A percentile compares a stretch with the other conserved stretches of the same genome.
Evolutionary conservation across 2,329 filamentous ascomycete genomes (phyloP).

Genomic region (Herpomyces periplanetae): DNA sequence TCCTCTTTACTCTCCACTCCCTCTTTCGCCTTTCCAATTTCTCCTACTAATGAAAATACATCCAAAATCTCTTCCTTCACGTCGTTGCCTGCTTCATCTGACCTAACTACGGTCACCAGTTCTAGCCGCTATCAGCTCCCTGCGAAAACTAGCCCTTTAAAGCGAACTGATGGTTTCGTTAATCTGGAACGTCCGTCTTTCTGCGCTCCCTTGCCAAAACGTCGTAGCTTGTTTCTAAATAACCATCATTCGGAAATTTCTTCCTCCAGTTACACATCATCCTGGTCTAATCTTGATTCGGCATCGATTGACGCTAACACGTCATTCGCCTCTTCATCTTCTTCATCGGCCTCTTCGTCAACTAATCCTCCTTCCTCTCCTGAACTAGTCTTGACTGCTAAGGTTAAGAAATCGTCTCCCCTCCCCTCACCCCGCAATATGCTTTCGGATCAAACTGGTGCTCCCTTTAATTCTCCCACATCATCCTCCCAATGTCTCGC

Average conservation of each 20-base stretch:
- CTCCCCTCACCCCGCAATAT: constrained; percentile 10
- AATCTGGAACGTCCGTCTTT: constrained; percentile 36
- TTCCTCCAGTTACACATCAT: constrained; percentile 12
- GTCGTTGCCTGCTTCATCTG: no score
- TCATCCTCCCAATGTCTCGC: constrained; percentile 9
- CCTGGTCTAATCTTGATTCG: constrained; percentile 5
- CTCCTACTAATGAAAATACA: no score
- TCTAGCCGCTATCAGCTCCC: constrained; percentile 7
- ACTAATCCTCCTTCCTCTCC: no score
- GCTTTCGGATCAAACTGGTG: constrained; percentile 15
- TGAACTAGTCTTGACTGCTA: no score
- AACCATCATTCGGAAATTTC: constrained; percentile 32
- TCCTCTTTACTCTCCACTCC: no score
- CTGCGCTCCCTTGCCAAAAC: constrained; percentile 59
- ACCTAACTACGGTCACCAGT: no score
- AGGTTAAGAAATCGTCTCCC: no score
- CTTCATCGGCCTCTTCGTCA: constrained; percentile 8
- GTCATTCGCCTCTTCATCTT: constrained; percentile 5
- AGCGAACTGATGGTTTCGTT: constrained; percentile 66
- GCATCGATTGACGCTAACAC: constrained; percentile 5
- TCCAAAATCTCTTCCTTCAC: no score
- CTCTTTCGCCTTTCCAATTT: no score
- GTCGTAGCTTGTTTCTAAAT: constrained; percentile 34
- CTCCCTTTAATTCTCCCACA: constrained; percentile 5
- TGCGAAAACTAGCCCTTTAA: constrained; percentile 38